Percentiles rank a stretch among this genome's conserved stretches.
These are phyloP conservation scores for Cladosporium cucumerinum DNA, from an alignment of 2,329 filamentous ascomycete genomes.

Conservation along the genomic window DNA sequence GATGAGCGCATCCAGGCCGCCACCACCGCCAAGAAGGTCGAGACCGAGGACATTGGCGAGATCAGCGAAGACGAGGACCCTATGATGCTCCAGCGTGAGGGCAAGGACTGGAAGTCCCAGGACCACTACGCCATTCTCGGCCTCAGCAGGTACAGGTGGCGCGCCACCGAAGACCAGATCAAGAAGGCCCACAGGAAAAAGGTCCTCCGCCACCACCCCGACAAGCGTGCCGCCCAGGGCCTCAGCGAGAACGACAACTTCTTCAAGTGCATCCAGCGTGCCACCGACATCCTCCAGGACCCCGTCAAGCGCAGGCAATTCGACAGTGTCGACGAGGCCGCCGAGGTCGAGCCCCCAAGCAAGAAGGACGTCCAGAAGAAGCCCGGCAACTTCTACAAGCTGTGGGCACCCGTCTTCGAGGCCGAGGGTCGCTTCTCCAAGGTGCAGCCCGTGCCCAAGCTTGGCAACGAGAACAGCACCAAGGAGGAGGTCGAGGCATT, in stretches of 20 bases:
- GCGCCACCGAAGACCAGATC: conserved; percentile 95
- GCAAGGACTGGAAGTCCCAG: conserved; percentile 99
- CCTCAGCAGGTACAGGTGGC: conserved; percentile 85
- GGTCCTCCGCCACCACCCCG: conserved; percentile 97
- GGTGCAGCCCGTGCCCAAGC: conserved; percentile 77
- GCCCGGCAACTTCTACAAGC: conserved; percentile 91
- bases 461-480: conserved; percentile 78
- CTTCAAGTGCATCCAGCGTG: conserved; percentile 99
- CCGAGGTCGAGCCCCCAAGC: conserved; percentile 83
- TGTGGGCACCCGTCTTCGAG: conserved; percentile 88
- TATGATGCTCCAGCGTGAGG: conserved; percentile 84
- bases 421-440: conserved; percentile 91
- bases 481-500: conserved; percentile 91
- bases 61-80: conserved; percentile 93
- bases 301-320: conserved; percentile 90
- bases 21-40: conserved; percentile 90
- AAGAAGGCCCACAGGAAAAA: conserved; percentile 99
- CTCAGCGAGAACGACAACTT: conserved; percentile 91
- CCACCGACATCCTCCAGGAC: conserved; percentile 88
- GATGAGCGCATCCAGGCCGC: conserved; percentile 97
- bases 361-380: conserved; percentile 75
- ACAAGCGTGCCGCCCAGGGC: conserved; percentile 94
- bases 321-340: conserved; percentile 92
- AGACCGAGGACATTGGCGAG: conserved; percentile 87
- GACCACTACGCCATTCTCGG: conserved; percentile 98